Evolutionary conservation across 1,284 basidiomycete species (phyloP), one percentile per base, ranked within the genome.

Genomic region (Ceratobasidium theobromae): DNA sequence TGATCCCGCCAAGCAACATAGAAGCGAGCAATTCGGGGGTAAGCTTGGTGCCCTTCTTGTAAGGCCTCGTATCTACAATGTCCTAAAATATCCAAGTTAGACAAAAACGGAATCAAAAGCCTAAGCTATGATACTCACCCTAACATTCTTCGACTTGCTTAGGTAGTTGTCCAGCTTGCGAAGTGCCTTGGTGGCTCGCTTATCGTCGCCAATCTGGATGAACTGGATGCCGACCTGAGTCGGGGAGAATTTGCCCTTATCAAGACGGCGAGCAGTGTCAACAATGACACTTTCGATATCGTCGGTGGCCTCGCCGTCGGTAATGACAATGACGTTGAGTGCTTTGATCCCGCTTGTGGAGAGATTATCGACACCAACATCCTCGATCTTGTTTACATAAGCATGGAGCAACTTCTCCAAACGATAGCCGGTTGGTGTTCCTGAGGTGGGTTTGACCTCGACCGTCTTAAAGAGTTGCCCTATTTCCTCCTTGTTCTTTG

Each of bases 51-150:
- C 78, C 79, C 1, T n/a, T n/a, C n/a, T 73, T 73, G 69, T 79
- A 86, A 1, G 81, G 80, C 0, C 84, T 83, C 2, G 83, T 86
- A 70, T 87, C 85, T 2, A 87, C 84, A 4, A 87, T 87, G 68
- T 85, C 83, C 78, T 83, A 66, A n/a, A 79, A 32, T n/a, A 40
- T 45, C 27, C 28, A 49, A 30, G 5, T 14, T 35, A 5, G 30
- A n/a, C 25, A 18, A 60, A 35, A 33, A 25, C 38, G 8, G 30
- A 21, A 35, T 57, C 28, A 2, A 52, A 32, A 32, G 38, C 12
- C 18, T 14, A 48, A 33, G 3, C 32, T n/a, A 23, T 11, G 28
- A 76, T 55, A 52, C 55, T 51, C 66, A 80, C 79, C 1, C 83
- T 81, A 25, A 83, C 74, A 45, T 69, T 32, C 32, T 67, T 46